Conservation (phyloP, 371 early-diverging fungal genomes). For the Quaeritorhiza haematococci region DNA sequence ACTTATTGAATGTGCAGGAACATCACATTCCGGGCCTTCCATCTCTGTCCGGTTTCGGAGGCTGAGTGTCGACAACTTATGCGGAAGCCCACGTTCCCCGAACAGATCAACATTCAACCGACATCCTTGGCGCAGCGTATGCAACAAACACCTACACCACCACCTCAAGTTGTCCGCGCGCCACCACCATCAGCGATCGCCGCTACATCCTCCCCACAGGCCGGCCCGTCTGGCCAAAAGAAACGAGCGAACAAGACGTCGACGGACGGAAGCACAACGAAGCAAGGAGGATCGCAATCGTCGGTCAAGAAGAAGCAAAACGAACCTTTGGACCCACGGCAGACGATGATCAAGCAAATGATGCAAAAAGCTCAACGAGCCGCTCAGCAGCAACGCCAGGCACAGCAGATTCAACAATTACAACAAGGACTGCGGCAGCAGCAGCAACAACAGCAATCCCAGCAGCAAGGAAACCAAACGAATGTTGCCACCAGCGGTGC, state of each 20-base stretch:
- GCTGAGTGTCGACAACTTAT: constrained; percentile 24
- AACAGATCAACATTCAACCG: constrained; percentile 27
- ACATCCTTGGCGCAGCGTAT: constrained; percentile 12
- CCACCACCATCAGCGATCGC: constrained; percentile 6
- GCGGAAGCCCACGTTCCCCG: constrained; percentile 30
- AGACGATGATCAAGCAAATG: constrained; percentile 10
- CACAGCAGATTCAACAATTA: constrained; percentile 9
- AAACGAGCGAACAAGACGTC: constrained; percentile 7
- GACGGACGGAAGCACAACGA: constrained; percentile 5
- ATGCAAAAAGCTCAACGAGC: constrained; percentile 1
- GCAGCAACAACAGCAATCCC: neutral
- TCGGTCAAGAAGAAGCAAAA: constrained; percentile 9
- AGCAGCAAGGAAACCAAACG: no score
- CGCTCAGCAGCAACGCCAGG: constrained; percentile 24
- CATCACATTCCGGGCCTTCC: constrained; percentile 32
- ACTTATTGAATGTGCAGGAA: neutral
- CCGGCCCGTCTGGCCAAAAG: neutral
- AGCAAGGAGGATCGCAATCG: constrained; percentile 10
- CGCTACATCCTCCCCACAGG: neutral
- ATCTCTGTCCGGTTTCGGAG: constrained; percentile 26
- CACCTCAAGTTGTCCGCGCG: constrained; percentile 19
- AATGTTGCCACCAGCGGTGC: no score
- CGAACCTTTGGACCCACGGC: constrained; percentile 11
- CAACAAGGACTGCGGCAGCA: constrained; percentile 2
- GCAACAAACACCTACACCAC: constrained; percentile 8